A percentile compares a stretch with the other conserved stretches of the same genome.
phyloP scores from a whole-genome alignment of 2,329 filamentous ascomycete genomes.

The Fusarium fujikuroi region DNA sequence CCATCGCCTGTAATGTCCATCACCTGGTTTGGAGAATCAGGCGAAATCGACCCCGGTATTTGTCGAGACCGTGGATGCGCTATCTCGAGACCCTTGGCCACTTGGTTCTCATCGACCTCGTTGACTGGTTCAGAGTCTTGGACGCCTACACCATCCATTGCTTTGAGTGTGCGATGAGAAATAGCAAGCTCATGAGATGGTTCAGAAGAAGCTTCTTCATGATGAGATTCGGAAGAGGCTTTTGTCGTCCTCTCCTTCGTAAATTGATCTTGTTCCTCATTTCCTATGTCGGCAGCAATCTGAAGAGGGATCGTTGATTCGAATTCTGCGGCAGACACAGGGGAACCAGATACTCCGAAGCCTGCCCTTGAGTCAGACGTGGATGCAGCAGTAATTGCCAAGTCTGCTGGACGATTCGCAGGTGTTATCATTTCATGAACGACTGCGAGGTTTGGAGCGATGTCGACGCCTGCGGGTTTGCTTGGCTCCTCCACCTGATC shows the following conservation, averaged over 20 bases:
- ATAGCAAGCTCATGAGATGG: not conserved
- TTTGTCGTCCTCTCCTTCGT: not conserved
- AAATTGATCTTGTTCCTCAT: not conserved
- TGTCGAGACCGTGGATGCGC: slow-evolving; percentile 8
- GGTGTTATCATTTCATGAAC: not conserved
- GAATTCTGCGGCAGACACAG: not conserved
- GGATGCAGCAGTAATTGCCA: not conserved
- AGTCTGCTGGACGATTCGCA: not conserved
- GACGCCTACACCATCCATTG: slow-evolving; percentile 11
- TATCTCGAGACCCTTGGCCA: not conserved
- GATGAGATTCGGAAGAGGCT: not conserved
- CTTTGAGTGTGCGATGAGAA: slow-evolving; percentile 4
- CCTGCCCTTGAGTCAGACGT: not conserved
- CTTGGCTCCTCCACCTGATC: not conserved
- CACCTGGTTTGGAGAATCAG: not conserved
- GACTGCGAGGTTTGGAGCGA: not conserved
- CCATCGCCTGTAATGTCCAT: not conserved
- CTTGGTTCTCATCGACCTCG: slow-evolving; percentile 49
- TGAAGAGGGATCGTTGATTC: not conserved
- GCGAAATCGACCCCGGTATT: slow-evolving; percentile 10
- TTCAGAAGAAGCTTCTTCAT: not conserved
- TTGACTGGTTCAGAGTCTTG: slow-evolving; percentile 27
- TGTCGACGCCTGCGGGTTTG: not conserved
- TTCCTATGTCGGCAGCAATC: not conserved
- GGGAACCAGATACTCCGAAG: not conserved